Evolutionary conservation across 441 rosid species (phyloP), one percentile per base, ranked within the genome.

Genomic region (Bruguiera hainesii): DNA sequence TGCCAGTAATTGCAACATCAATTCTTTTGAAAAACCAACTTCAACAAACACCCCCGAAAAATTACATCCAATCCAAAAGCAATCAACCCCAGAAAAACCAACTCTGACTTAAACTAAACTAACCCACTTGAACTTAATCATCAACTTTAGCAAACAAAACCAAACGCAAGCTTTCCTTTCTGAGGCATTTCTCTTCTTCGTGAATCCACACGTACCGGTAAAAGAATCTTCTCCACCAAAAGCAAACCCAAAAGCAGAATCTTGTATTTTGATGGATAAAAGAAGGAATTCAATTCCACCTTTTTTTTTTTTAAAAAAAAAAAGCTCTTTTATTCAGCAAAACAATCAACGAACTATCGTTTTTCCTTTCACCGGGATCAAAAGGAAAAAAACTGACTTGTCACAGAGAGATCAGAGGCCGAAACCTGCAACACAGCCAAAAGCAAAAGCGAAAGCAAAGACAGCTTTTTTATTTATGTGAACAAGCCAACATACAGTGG

Each of bases 401-500:
- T 85, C 85, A 89, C 85, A 76, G 81, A 85, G 76, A 82, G 84
- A 84, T 79, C 89, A 84, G 89, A 85, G 82, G 82, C 82, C 79
- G 69, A 64, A 81, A 73, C 74, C 82, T 78, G 69, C 62, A 81
- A 73, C 74, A 77, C 59, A 48, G 46, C n/a, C 56, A 69, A 76
- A 82, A 79, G 74, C 72, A 77, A 71, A 81, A 79, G 81, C 80
- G 69, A 79, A 79, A 79, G 82, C 78, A 78, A 81, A 79, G 79
- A 75, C 79, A 80, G 80, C 72, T 75, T 81, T 72, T 74, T 76
- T 68, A 60, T 64, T 69, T 63, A 72, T 76, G 83, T 58, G 71
- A 80, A 81, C 81, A 80, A 82, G 89, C 91, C 95, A 91, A 89
- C 98, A 86, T 82, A 77, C 79, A 78, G 80, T 81, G 52, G 84